phyloP scores from a whole-genome alignment of 2,329 filamentous ascomycete genomes.

The Exophiala spinifera region DNA sequence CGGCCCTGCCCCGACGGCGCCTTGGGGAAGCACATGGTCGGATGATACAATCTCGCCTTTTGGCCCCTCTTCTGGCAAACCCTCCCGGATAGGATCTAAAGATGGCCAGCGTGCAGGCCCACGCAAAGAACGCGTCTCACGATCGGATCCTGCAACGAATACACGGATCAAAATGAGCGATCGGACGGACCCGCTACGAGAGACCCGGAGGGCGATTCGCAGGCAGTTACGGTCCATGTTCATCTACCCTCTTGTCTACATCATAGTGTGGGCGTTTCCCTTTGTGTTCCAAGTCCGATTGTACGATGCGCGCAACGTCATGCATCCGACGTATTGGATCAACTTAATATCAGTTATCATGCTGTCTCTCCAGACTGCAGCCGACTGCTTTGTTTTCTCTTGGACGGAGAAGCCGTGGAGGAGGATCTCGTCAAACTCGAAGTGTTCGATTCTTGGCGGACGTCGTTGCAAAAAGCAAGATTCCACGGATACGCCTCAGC shows the following conservation, averaged over 20 bases:
- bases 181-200: conserved; percentile 26
- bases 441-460: conserved; percentile 11
- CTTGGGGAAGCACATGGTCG: conserved; percentile 19
- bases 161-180: background rate
- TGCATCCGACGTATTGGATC: conserved; percentile 56
- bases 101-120: background rate
- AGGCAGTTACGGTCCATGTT: conserved; percentile 70
- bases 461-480: conserved; percentile 2
- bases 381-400: conserved; percentile 66
- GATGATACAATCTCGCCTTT: conserved; percentile 12
- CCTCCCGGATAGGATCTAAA: background rate
- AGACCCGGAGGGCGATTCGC: conserved; percentile 56
- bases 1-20: background rate
- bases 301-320: conserved; percentile 53
- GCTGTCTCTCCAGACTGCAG: conserved; percentile 63
- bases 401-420: conserved; percentile 69
- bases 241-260: conserved; percentile 71
- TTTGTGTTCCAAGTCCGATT: conserved; percentile 63
- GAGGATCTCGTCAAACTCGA: conserved; percentile 15
- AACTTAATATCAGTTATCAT: conserved; percentile 55
- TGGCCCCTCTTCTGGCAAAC: background rate
- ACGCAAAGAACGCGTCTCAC: background rate
- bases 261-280: conserved; percentile 69
- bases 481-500: background rate
- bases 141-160: background rate